Conservation (phyloP, 2,329 filamentous ascomycete genomes). For the Bretziella fagacearum region DNA sequence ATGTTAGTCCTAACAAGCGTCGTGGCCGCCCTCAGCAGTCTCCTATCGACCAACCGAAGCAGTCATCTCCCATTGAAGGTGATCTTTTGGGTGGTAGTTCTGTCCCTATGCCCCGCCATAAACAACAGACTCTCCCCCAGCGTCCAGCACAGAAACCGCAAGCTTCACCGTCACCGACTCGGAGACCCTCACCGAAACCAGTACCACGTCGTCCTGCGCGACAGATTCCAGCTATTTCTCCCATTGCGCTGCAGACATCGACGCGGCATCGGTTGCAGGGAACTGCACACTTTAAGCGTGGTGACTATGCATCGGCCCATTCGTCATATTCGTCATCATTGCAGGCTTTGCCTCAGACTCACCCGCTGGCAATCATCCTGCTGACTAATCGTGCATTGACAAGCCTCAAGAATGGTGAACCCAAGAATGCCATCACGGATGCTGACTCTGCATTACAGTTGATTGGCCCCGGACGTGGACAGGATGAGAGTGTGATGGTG, state of each 20-base stretch:
- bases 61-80: slow-evolving; percentile 33
- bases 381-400: slow-evolving; percentile 85
- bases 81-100: slow-evolving; percentile 43
- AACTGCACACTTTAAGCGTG: slow-evolving; percentile 80
- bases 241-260: slow-evolving; percentile 54
- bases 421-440: slow-evolving; percentile 71
- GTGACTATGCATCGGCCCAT: slow-evolving; percentile 79
- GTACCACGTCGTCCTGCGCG: slow-evolving; percentile 33
- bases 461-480: slow-evolving; percentile 64
- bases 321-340: slow-evolving; percentile 66
- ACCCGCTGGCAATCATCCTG: slow-evolving; percentile 76
- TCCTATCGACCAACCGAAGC: slow-evolving; percentile 23
- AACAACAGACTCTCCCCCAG: slow-evolving; percentile 20
- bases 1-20: slow-evolving; percentile 71
- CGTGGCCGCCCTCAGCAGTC: slow-evolving; percentile 46
- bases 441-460: slow-evolving; percentile 64
- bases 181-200: slow-evolving; percentile 20
- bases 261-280: slow-evolving; percentile 65
- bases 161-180: slow-evolving; percentile 18
- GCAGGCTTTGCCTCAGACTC: slow-evolving; percentile 52
- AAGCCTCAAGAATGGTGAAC: slow-evolving; percentile 77
- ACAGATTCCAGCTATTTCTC: slow-evolving; percentile 49
- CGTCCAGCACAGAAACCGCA: slow-evolving; percentile 25
- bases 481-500: slow-evolving; percentile 60
- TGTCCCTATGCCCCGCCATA: slow-evolving; percentile 19